Base-by-base conservation (phyloP, 1,139 yeast species). In the Zygoascus hellenicus region DNA sequence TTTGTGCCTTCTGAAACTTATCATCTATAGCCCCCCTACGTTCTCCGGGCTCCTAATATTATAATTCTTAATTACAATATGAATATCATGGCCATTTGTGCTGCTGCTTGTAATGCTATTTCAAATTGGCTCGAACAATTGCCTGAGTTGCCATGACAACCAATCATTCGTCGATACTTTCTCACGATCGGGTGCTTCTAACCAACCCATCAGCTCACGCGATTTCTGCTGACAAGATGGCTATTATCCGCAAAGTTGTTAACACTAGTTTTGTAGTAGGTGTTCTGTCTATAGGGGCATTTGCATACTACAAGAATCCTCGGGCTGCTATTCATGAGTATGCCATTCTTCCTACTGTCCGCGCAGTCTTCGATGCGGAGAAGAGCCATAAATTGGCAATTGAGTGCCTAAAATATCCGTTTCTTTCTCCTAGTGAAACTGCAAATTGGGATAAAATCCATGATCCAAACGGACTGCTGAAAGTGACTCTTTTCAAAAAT, bases 321-420 rank as follows among this genome's bases (percentile, higher is more conserved):
- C 75, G 95, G 52, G 82, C 97, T 1, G 83, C 88, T 5, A 68
- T 86, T 43, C 94, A 88, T 59, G 94, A 90, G 63, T 86, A 85
- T 59, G 71, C 85, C 2, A 66, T 83, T 42, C 80, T 95, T 67
- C 97, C 97, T 0, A 48, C 82, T 10, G 75, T 87, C 42, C 76
- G 97, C 51, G 64, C 74, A n/a, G 52, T 76, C 7, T 81, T 94
- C 2, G 85, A 80, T 61, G 96, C 92, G 7, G 98, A 90, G 68
- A 72, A 76, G 19, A 94, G 96, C 19, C 98, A 90, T 64, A 74
- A 72, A 49, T 64, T 87, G 31, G 96, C 96, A 4, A 78, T 90
- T 41, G 71, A 75, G 59, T 64, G 77, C 32, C 72, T 90, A 77
- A 83, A 82, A 62, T 70, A 76, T 50, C 71, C 71, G 6, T 45